Conservation (phyloP, 768 basidiomycete genomes). For the Pisolithus albus region DNA sequence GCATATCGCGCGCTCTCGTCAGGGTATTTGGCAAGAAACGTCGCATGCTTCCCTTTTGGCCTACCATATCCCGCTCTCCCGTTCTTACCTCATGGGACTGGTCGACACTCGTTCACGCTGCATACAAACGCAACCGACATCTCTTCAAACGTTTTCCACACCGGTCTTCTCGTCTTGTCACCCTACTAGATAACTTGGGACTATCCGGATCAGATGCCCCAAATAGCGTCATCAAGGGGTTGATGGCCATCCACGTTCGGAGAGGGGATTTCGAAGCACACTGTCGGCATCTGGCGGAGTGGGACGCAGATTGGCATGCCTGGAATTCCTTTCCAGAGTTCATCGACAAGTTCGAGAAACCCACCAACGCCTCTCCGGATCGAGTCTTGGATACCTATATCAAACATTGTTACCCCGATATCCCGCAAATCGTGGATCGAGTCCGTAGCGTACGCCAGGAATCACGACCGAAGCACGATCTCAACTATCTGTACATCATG, state of each 20-base stretch:
- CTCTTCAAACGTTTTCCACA: slow-evolving; percentile 12
- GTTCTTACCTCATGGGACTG: slow-evolving; percentile 31
- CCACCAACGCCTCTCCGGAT: slow-evolving; percentile 15
- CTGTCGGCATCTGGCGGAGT: slow-evolving; percentile 34
- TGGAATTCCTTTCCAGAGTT: slow-evolving; percentile 41
- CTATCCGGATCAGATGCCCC: slow-evolving; percentile 1
- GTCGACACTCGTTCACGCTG: slow-evolving; percentile 30
- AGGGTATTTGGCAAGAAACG: slow-evolving; percentile 30
- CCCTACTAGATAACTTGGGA: background rate
- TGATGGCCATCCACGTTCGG: slow-evolving; percentile 46
- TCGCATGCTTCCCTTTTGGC: slow-evolving; percentile 31
- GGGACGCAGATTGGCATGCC: slow-evolving; percentile 33
- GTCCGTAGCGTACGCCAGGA: slow-evolving; percentile 29
- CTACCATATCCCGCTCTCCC: slow-evolving; percentile 27
- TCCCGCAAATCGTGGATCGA: slow-evolving; percentile 37
- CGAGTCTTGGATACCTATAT: slow-evolving; percentile 23
- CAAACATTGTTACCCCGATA: slow-evolving; percentile 37
- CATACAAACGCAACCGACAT: slow-evolving; percentile 26
- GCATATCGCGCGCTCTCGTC: too few species aligned
- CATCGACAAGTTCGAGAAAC: slow-evolving; percentile 31
- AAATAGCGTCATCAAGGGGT: slow-evolving; percentile 27
- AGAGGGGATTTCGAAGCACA: slow-evolving; percentile 45
- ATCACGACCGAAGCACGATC: slow-evolving; percentile 9
- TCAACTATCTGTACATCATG: slow-evolving; percentile 40
- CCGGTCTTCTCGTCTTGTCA: background rate